phyloP scores from a whole-genome alignment of 2,329 filamentous ascomycete species.

The Pezicula rhizophila region DNA sequence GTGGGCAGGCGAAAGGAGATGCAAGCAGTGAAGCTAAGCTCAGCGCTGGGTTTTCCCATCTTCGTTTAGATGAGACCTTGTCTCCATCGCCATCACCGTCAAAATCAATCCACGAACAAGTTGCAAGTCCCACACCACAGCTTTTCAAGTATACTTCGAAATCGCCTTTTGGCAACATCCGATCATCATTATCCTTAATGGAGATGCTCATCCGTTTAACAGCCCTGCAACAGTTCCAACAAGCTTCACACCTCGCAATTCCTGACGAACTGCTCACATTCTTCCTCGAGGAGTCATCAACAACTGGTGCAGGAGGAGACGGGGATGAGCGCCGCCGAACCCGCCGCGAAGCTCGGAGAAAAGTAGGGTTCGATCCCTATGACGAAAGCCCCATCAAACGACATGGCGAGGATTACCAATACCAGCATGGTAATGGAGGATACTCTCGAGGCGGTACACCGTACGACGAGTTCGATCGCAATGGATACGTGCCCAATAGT shows the following conservation, averaged over 20 bases:
- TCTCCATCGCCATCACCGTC: conserved; percentile 11
- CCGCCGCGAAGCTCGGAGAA: conserved; percentile 51
- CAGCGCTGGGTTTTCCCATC: conserved; percentile 11
- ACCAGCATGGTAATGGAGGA: conserved; percentile 27
- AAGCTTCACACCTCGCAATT: conserved; percentile 64
- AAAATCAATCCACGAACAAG: neutral
- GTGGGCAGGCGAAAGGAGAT: no score
- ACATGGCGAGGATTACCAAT: conserved; percentile 57
- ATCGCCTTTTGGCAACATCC: conserved; percentile 44
- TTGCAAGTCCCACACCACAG: neutral
- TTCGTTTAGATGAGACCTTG: conserved; percentile 20
- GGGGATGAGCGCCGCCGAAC: conserved; percentile 53
- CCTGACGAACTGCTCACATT: conserved; percentile 69
- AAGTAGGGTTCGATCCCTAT: conserved; percentile 67
- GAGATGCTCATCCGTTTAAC: conserved; percentile 68
- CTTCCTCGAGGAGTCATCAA: conserved; percentile 63
- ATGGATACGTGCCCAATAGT: conserved; percentile 4
- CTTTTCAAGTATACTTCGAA: conserved; percentile 12
- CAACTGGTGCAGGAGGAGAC: conserved; percentile 59
- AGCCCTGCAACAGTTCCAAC: conserved; percentile 68
- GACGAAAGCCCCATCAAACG: conserved; percentile 63
- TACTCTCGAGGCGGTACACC: conserved; percentile 16
- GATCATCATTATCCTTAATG: conserved; percentile 63
- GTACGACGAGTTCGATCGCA: conserved; percentile 10
- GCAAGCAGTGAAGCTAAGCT: conserved; percentile 6